These are phyloP conservation scores for Yarrowia sp. DNA, from an alignment of 805 yeast genomes.

Conservation along the genomic window DNA sequence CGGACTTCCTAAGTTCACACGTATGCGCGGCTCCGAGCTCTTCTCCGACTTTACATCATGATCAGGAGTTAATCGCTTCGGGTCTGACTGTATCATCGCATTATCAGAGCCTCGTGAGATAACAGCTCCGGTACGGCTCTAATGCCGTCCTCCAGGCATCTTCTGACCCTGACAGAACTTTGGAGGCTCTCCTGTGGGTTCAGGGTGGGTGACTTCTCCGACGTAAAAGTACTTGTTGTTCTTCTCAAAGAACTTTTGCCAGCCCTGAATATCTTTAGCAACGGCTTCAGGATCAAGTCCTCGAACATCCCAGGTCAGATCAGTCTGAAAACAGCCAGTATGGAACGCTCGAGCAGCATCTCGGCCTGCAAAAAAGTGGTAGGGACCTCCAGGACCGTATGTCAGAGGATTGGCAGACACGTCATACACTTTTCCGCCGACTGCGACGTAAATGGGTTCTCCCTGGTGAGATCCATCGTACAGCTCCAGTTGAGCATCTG, in stretches of 20 bases:
- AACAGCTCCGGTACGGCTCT: no score
- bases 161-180: slow-evolving; percentile 18
- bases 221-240: slow-evolving; percentile 59
- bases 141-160: slow-evolving; percentile 24
- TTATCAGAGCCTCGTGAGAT: no score
- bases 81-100: neutral
- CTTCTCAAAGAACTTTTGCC: slow-evolving; percentile 53
- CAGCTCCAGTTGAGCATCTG: slow-evolving; percentile 48
- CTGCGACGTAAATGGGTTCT: slow-evolving; percentile 56
- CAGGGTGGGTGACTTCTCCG: slow-evolving; percentile 46
- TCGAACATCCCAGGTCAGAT: slow-evolving; percentile 64
- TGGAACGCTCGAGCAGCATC: slow-evolving; percentile 69
- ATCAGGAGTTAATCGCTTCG: no score
- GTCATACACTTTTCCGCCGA: slow-evolving; percentile 63
- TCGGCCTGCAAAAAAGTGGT: slow-evolving; percentile 56
- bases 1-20: no score
- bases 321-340: slow-evolving; percentile 66
- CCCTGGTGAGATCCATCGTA: slow-evolving; percentile 51
- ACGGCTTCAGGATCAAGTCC: slow-evolving; percentile 52
- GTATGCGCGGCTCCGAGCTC: neutral
- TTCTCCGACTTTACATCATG: neutral
- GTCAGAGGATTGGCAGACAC: slow-evolving; percentile 51
- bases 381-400: slow-evolving; percentile 61
- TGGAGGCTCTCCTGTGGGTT: slow-evolving; percentile 16
- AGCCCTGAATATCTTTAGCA: slow-evolving; percentile 44